Conservation (phyloP, 139 green algal species). For the Klebsormidium nitens region DNA sequence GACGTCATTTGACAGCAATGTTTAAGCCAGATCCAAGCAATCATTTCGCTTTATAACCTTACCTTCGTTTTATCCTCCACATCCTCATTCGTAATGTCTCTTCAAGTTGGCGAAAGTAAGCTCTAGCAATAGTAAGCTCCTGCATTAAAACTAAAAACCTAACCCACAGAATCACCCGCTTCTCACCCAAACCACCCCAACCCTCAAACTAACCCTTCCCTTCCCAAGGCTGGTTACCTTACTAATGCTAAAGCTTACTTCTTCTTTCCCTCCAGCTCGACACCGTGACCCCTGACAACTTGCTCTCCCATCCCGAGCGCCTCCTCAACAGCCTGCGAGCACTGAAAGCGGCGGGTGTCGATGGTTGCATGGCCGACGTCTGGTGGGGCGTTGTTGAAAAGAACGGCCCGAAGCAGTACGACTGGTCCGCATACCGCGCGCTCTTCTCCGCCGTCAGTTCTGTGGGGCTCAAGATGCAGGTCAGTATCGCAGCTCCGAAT, state of each 20-base stretch:
- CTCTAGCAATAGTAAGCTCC: no score
- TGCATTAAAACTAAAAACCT: no score
- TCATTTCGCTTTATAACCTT: no score
- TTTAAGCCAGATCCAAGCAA: no score
- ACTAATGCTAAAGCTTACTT: not conserved
- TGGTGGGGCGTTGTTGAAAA: constrained; percentile 80
- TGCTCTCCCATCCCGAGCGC: constrained; percentile 24
- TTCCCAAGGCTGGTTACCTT: not conserved
- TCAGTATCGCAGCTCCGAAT: no score
- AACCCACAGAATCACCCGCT: no score
- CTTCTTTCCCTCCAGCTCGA: constrained; percentile 78
- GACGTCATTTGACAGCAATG: no score
- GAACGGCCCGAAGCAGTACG: constrained; percentile 59
- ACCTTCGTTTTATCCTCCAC: no score
- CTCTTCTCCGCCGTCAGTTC: constrained; percentile 64
- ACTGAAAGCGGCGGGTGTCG: constrained; percentile 41
- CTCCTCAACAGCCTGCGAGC: constrained; percentile 35
- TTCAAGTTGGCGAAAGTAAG: no score
- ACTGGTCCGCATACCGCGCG: constrained; percentile 74
- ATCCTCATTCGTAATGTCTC: no score
- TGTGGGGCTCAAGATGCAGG: constrained; percentile 61
- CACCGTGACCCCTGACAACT: constrained; percentile 60
- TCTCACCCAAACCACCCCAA: no score
- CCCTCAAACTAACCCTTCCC: no score
- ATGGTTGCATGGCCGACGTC: constrained; percentile 40